A percentile compares a stretch with the other conserved stretches of the same genome.
Evolutionary conservation across 2,329 filamentous ascomycete genomes (phyloP).

Genomic region (Thielaviopsis musarum): DNA sequence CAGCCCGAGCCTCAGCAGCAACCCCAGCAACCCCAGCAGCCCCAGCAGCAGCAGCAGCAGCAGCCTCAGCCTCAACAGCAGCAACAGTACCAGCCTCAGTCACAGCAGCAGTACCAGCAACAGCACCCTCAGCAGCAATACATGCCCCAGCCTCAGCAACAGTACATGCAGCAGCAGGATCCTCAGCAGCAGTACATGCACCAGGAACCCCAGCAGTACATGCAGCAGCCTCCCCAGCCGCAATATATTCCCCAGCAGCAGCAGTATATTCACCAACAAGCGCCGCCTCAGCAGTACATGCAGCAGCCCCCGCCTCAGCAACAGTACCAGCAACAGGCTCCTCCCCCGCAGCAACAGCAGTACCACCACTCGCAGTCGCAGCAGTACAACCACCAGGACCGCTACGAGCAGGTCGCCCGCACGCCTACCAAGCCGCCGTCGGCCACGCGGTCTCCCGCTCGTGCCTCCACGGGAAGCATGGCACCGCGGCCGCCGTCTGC

Average conservation of each 20-base stretch:
- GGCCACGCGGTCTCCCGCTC: conserved; percentile 14
- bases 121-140: not conserved
- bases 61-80: conserved; percentile 13
- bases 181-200: not conserved
- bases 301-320: not conserved
- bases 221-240: not conserved
- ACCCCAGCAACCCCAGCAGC: conserved; percentile 3
- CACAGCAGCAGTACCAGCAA: not conserved
- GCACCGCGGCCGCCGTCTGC: conserved; percentile 8
- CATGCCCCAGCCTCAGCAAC: not conserved
- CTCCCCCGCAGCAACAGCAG: not conserved
- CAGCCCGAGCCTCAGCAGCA: conserved; percentile 1
- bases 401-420: conserved; percentile 15
- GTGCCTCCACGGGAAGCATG: conserved; percentile 9
- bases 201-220: not conserved
- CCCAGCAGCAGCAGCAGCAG: conserved; percentile 10
- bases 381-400: conserved; percentile 12
- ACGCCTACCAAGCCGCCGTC: conserved; percentile 13
- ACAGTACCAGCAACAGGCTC: not conserved
- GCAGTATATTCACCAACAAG: conserved; percentile 10
- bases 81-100: conserved; percentile 12
- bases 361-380: conserved; percentile 8
- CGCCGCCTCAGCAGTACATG: not conserved
- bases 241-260: conserved; percentile 3
- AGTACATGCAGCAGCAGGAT: not conserved